Conservation (phyloP, 2,329 filamentous ascomycete genomes). For the Botrytis tulipae region DNA sequence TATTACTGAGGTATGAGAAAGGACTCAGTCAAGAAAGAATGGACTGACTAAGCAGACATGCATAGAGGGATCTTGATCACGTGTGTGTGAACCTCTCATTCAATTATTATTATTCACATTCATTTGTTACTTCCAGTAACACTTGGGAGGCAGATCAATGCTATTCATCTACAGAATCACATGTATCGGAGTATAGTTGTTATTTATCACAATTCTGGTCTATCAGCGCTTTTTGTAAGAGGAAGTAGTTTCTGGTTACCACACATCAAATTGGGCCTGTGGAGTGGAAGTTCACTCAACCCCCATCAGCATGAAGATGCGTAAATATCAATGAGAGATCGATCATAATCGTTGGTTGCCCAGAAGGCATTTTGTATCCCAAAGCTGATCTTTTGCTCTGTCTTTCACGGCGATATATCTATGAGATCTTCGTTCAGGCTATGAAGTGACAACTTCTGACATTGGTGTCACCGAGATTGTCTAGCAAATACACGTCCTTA, state of each 20-base stretch:
- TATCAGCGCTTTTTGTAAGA: neutral
- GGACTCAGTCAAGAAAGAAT: neutral
- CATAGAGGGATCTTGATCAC: neutral
- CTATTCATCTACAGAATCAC: neutral
- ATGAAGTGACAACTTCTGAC: neutral
- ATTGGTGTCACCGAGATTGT: neutral
- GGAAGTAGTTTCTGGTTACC: neutral
- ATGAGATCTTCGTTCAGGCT: neutral
- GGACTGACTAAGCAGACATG: neutral
- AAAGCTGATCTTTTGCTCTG: neutral
- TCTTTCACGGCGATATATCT: neutral
- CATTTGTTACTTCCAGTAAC: neutral
- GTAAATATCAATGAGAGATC: neutral
- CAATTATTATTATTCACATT: neutral
- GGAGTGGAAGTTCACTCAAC: neutral
- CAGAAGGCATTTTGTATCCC: neutral
- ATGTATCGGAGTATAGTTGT: neutral
- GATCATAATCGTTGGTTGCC: neutral
- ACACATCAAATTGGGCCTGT: neutral
- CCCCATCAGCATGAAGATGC: neutral
- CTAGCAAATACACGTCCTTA: neutral
- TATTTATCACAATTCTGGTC: no score
- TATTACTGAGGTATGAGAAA: neutral
- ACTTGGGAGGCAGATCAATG: neutral
- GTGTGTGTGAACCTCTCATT: neutral